phyloP scores from a whole-genome alignment of 2,329 filamentous ascomycete species.

The Lachnellula willkommii region DNA sequence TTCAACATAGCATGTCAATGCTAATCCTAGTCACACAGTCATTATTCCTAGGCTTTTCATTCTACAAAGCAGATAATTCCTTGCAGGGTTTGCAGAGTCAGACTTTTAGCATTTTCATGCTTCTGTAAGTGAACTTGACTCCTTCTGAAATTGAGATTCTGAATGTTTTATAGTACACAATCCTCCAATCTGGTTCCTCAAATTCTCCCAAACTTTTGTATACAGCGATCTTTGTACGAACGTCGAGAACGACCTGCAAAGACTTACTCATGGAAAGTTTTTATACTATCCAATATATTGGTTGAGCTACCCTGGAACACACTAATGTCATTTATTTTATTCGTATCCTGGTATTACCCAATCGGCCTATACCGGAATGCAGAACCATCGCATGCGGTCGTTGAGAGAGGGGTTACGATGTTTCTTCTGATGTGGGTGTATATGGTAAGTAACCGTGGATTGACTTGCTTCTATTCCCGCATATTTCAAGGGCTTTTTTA shows the following conservation, averaged over 20 bases:
- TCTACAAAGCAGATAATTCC: constrained; percentile 55
- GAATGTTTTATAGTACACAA: constrained; percentile 51
- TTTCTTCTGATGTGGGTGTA: constrained; percentile 59
- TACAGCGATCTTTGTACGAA: constrained; percentile 51
- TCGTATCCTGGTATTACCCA: constrained; percentile 75
- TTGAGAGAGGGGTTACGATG: constrained; percentile 49
- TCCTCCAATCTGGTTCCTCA: constrained; percentile 57
- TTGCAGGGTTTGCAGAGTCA: constrained; percentile 64
- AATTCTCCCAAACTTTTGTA: constrained; percentile 62
- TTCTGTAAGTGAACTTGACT: constrained; percentile 39
- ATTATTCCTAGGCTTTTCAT: constrained; percentile 62
- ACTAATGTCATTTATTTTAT: constrained; percentile 69
- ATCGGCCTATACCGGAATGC: constrained; percentile 60
- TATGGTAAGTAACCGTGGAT: too few species aligned
- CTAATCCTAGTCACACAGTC: too few species aligned
- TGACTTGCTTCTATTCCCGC: too few species aligned
- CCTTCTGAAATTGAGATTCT: too few species aligned
- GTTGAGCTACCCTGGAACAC: constrained; percentile 84
- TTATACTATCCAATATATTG: constrained; percentile 47
- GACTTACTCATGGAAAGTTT: constrained; percentile 33
- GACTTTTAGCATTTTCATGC: constrained; percentile 67
- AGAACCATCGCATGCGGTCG: constrained; percentile 14
- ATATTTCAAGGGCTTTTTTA: too few species aligned
- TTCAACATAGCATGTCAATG: too few species aligned
- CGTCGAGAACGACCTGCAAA: constrained; percentile 32